phyloP scores from a whole-genome alignment of 257 asterid species.

The Anisodus tanguticus region DNA sequence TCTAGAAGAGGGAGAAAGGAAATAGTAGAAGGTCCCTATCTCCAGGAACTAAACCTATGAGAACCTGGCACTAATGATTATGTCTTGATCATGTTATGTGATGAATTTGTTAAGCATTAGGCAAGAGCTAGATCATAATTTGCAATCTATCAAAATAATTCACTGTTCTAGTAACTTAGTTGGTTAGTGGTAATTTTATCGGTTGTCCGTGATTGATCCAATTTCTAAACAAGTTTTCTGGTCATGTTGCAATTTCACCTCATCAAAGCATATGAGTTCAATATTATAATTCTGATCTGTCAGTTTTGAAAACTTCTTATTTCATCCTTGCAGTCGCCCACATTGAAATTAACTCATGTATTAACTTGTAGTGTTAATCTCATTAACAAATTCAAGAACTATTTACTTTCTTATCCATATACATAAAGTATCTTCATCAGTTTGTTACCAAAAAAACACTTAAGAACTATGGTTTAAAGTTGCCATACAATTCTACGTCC shows the following conservation, averaged over 20 bases:
- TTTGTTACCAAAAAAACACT: not conserved
- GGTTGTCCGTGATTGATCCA: not conserved
- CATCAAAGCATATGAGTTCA: not conserved
- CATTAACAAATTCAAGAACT: constrained; percentile 22
- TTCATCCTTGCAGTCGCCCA: not conserved
- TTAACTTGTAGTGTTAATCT: not conserved
- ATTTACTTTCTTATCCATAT: not conserved
- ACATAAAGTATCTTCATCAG: not conserved
- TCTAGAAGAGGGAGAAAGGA: not conserved
- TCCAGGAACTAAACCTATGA: constrained; percentile 24
- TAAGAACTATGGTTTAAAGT: not conserved
- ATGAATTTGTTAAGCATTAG: constrained; percentile 1
- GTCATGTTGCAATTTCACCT: constrained; percentile 19
- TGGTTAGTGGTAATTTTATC: not conserved
- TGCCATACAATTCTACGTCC: not conserved
- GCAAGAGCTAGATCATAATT: constrained; percentile 10
- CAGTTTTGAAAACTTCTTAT: not conserved
- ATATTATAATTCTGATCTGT: not conserved
- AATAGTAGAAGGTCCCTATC: not conserved
- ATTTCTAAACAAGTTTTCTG: constrained; percentile 7
- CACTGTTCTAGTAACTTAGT: constrained; percentile 22
- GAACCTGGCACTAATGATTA: not conserved
- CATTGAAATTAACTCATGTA: constrained; percentile 22
- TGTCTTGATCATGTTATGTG: not conserved
- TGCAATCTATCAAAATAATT: constrained; percentile 8